Conservation (phyloP, 2,329 filamentous ascomycete species). For the Nectriaceae sp. region DNA sequence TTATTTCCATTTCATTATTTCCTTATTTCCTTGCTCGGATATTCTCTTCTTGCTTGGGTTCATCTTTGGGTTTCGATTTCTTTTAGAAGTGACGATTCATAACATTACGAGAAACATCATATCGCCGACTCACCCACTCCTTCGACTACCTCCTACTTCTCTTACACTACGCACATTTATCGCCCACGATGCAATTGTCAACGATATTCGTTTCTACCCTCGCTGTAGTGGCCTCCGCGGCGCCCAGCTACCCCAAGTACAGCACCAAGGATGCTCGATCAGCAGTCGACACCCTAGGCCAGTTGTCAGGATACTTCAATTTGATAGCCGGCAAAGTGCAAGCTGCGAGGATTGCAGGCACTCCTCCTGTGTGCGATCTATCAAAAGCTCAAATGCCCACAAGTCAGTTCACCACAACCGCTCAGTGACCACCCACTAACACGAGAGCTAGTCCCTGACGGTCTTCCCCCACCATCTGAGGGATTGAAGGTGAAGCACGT, state of each 20-base stretch:
- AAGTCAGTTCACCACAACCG: conserved; percentile 38
- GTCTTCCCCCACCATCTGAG: conserved; percentile 60
- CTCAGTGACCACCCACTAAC: background rate
- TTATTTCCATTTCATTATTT: conserved; percentile 25
- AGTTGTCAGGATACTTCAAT: conserved; percentile 64
- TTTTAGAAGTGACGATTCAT: conserved; percentile 11
- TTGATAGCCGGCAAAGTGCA: conserved; percentile 58
- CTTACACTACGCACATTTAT: conserved; percentile 10
- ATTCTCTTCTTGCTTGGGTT: conserved; percentile 13
- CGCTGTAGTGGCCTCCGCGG: conserved; percentile 47
- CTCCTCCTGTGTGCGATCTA: conserved; percentile 54
- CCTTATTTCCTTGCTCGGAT: conserved; percentile 19
- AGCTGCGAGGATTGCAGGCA: conserved; percentile 42
- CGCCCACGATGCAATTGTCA: conserved; percentile 51
- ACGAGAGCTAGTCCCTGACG: conserved; percentile 47
- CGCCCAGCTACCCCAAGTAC: conserved; percentile 42
- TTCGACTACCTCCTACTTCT: conserved; percentile 3
- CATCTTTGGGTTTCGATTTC: conserved; percentile 12
- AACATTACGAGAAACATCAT: conserved; percentile 1
- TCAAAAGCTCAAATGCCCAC: conserved; percentile 52
- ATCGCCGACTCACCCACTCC: conserved; percentile 4
- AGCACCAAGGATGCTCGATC: conserved; percentile 40
- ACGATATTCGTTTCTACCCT: conserved; percentile 48
- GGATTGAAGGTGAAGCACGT: conserved; percentile 74
- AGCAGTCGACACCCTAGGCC: conserved; percentile 42